Percentiles rank a stretch among this genome's conserved stretches.
Evolutionary conservation across 148 eudicot genomes (phyloP).

Genomic region (Amaranthus palmeri): DNA sequence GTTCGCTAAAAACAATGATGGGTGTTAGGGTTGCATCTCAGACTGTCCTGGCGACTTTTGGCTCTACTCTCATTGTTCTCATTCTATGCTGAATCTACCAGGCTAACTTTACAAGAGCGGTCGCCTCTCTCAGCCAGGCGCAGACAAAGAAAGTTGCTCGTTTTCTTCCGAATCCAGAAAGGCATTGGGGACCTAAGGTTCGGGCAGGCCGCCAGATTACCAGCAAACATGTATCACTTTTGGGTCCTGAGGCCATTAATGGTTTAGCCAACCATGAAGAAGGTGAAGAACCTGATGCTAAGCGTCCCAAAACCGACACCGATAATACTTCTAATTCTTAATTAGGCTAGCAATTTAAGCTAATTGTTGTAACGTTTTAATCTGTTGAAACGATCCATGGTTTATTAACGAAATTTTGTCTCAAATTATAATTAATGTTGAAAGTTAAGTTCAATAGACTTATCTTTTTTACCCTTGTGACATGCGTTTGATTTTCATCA

Average conservation of each 20-base stretch:
- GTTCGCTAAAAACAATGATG: too few relatives aligned
- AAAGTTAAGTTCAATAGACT: too few relatives aligned
- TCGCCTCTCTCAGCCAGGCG: conserved; percentile 90
- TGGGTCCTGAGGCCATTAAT: conserved; percentile 68
- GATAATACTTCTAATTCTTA: conserved; percentile 34
- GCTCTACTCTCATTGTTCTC: neutral
- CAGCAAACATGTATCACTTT: conserved; percentile 72
- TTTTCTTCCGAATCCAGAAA: conserved; percentile 84
- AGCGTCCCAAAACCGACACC: conserved; percentile 67
- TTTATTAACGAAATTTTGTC: too few relatives aligned
- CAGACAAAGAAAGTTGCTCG: conserved; percentile 94
- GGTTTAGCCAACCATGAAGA: conserved; percentile 38
- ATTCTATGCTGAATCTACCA: conserved; percentile 13
- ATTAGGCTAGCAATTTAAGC: neutral
- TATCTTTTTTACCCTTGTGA: too few relatives aligned
- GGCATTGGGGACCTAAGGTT: conserved; percentile 95
- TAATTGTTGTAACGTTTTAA: too few relatives aligned
- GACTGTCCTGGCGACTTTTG: too few relatives aligned
- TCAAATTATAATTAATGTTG: too few relatives aligned
- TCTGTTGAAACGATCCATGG: too few relatives aligned
- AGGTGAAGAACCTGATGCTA: conserved; percentile 57
- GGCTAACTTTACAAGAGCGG: conserved; percentile 92
- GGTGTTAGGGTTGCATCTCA: too few relatives aligned
- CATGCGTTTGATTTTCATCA: too few relatives aligned
- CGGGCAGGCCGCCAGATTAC: conserved; percentile 82